phyloP scores from a whole-genome alignment of 2,329 filamentous ascomycete genomes.

The Fusarium sp. region DNA sequence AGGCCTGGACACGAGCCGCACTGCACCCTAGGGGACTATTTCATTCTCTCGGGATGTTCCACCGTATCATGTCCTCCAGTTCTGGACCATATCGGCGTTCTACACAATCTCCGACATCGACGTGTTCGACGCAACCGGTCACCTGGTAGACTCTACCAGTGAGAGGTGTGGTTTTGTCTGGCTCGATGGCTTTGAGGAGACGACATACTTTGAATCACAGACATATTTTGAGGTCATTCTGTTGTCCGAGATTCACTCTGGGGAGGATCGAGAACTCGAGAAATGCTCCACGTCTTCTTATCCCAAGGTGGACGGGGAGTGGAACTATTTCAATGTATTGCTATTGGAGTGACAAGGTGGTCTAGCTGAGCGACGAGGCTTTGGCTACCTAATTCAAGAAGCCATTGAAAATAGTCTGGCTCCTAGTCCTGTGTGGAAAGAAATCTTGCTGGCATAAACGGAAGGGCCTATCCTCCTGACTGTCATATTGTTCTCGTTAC shows the following conservation, averaged over 20 bases:
- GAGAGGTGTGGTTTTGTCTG: not conserved
- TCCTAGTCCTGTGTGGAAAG: slow-evolving; percentile 4
- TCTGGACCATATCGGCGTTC: slow-evolving; percentile 23
- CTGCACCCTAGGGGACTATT: not conserved
- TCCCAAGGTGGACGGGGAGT: not conserved
- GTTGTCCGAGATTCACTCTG: not conserved
- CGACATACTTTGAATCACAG: not conserved
- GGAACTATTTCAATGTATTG: not conserved
- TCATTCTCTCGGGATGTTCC: not conserved
- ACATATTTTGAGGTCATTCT: slow-evolving; percentile 8
- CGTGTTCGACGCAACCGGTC: not conserved
- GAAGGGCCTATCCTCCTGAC: not conserved
- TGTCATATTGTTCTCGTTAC: not conserved
- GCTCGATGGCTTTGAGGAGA: slow-evolving; percentile 20
- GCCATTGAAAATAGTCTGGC: not conserved
- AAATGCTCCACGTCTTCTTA: no score
- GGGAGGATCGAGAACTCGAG: fast-evolving
- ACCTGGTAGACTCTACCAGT: not conserved
- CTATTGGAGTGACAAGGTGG: slow-evolving; percentile 17
- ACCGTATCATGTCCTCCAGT: slow-evolving; percentile 18
- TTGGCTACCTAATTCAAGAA: not conserved
- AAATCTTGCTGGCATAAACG: not conserved
- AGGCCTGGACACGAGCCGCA: not conserved
- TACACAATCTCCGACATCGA: not conserved
- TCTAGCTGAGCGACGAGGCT: slow-evolving; percentile 20